These are phyloP conservation scores for Musa acuminata DNA, from an alignment of 176 grass and related monocot genomes.

Conservation along the genomic window DNA sequence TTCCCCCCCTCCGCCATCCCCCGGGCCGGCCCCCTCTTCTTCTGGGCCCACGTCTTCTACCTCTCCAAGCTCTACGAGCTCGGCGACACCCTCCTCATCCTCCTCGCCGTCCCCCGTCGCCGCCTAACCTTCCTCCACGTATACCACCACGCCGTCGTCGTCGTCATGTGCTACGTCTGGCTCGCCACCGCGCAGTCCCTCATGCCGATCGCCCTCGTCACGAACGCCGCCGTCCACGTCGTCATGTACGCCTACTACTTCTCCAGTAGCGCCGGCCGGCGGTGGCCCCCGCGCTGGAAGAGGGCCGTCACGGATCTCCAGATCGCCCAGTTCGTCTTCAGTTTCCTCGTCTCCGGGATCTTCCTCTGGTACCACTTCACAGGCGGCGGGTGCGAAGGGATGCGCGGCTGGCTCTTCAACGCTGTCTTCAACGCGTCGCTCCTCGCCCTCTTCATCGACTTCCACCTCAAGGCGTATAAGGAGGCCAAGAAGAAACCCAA, in stretches of 20 bases:
- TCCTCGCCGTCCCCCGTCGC: constrained; percentile 34
- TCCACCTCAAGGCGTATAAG: constrained; percentile 55
- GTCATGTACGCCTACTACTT: constrained; percentile 92
- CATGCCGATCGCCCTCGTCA: constrained; percentile 65
- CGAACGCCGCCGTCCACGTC: constrained; percentile 77
- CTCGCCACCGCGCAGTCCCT: constrained; percentile 67
- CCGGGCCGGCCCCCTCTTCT: constrained; percentile 61
- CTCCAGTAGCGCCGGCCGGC: constrained; percentile 51
- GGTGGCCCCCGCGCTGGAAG: constrained; percentile 67
- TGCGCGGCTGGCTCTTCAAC: constrained; percentile 78
- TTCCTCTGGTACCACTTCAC: constrained; percentile 75
- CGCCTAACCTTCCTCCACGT: constrained; percentile 88
- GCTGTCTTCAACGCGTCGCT: constrained; percentile 84
- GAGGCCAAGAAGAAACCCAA: constrained; percentile 30
- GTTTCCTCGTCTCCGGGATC: constrained; percentile 56
- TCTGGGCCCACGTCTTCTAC: constrained; percentile 90
- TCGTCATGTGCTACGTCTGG: constrained; percentile 94
- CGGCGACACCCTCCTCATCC: constrained; percentile 80
- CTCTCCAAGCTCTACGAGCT: constrained; percentile 94
- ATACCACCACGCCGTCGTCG: constrained; percentile 87
- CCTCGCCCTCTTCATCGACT: constrained; percentile 71
- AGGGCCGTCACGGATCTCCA: constrained; percentile 78
- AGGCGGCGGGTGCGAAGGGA: constrained; percentile 57
- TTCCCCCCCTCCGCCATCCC: constrained; percentile 46
- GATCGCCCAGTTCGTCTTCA: constrained; percentile 84